phyloP scores from a whole-genome alignment of 2,329 filamentous ascomycete species.

The Colletotrichum nymphaeae region DNA sequence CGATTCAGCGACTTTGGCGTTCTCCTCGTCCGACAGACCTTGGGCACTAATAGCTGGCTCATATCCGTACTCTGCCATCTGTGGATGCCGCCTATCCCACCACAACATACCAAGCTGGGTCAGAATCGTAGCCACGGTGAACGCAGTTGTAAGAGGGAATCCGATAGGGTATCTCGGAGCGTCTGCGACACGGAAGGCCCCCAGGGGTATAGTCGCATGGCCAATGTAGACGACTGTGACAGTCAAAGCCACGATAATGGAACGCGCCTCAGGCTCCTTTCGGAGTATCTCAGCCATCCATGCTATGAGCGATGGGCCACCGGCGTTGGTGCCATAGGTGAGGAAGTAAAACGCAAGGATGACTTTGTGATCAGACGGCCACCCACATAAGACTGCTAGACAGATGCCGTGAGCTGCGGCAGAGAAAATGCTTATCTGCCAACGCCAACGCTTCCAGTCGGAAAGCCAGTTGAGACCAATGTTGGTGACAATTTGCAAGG shows the following conservation, averaged over 20 bases:
- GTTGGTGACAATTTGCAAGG: conserved; percentile 48
- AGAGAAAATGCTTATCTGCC: conserved; percentile 49
- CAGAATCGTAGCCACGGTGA: conserved; percentile 45
- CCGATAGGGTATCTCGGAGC: conserved; percentile 50
- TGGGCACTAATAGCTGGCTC: not conserved
- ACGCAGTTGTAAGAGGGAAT: conserved; percentile 48
- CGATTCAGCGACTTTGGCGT: conserved; percentile 1
- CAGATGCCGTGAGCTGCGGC: conserved; percentile 44
- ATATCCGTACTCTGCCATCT: conserved; percentile 37
- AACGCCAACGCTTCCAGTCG: conserved; percentile 52
- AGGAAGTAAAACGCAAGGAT: conserved; percentile 50
- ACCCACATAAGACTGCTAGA: conserved; percentile 46
- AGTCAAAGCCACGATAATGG: conserved; percentile 49
- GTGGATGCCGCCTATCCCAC: conserved; percentile 42
- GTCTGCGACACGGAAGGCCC: conserved; percentile 48
- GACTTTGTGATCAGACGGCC: conserved; percentile 46
- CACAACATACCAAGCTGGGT: conserved; percentile 46
- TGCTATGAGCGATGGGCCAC: conserved; percentile 47
- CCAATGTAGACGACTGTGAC: conserved; percentile 53
- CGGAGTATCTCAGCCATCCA: conserved; percentile 49
- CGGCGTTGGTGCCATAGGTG: conserved; percentile 48
- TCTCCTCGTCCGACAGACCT: conserved; percentile 20
- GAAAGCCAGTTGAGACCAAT: conserved; percentile 49
- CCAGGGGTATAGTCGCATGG: conserved; percentile 51
- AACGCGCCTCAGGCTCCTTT: conserved; percentile 49